Conservation (phyloP, 1,284 basidiomycete species). For the Meira miltonrushii region DNA sequence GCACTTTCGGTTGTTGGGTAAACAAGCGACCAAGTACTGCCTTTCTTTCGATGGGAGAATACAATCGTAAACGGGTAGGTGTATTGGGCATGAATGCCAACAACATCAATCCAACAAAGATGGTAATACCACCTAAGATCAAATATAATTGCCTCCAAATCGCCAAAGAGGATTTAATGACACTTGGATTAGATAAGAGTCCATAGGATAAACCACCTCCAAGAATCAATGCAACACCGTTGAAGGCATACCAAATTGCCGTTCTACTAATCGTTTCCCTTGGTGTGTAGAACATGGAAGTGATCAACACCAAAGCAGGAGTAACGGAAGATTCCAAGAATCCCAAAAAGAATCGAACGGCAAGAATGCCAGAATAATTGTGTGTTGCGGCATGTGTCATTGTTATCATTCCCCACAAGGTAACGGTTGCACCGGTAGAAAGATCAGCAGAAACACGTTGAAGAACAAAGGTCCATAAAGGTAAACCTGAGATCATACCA, state of each 20-base stretch:
- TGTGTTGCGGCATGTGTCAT: slow-evolving; percentile 38
- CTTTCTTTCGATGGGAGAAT: background rate
- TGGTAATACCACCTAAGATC: background rate
- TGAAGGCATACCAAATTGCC: slow-evolving; percentile 40
- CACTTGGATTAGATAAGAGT: slow-evolving; percentile 25
- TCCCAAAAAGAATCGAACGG: slow-evolving; percentile 44
- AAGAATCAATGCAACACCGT: slow-evolving; percentile 43
- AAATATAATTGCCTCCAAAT: background rate
- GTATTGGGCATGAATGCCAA: background rate
- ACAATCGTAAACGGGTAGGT: background rate
- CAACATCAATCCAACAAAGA: background rate
- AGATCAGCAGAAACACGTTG: slow-evolving; percentile 37
- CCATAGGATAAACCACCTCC: slow-evolving; percentile 38
- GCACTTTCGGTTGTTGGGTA: background rate
- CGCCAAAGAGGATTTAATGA: slow-evolving; percentile 10
- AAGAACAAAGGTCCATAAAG: slow-evolving; percentile 27
- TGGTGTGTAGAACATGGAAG: slow-evolving; percentile 20
- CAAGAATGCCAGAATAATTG: slow-evolving; percentile 36
- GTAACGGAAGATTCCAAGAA: slow-evolving; percentile 38
- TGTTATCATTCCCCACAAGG: slow-evolving; percentile 29
- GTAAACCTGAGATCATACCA: slow-evolving; percentile 33
- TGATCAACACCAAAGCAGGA: slow-evolving; percentile 28
- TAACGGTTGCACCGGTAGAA: slow-evolving; percentile 29
- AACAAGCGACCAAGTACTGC: background rate
- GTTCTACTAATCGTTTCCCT: slow-evolving; percentile 31